phyloP scores from a whole-genome alignment of 2,329 filamentous ascomycete genomes.

The Phaeosphaeriaceae sp. region DNA sequence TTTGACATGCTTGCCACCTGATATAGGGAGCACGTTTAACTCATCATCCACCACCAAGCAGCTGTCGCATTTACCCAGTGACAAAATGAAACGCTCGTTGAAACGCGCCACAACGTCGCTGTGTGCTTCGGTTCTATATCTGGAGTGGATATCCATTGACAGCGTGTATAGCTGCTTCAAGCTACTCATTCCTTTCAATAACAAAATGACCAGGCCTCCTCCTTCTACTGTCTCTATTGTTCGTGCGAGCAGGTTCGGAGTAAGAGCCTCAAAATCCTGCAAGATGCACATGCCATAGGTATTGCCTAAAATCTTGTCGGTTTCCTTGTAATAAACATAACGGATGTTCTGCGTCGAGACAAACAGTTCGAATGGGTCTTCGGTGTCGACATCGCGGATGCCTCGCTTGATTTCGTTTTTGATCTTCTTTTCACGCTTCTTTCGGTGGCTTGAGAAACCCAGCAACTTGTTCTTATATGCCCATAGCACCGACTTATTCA shows the following conservation, averaged over 20 bases:
- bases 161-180: constrained; percentile 96
- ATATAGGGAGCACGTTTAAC: constrained; percentile 95
- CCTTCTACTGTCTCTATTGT: constrained; percentile 98
- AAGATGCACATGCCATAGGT: constrained; percentile 98
- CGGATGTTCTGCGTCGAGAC: constrained; percentile 95
- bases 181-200: constrained; percentile 96
- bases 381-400: constrained; percentile 86
- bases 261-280: constrained; percentile 97
- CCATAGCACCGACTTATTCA: constrained; percentile 97
- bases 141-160: constrained; percentile 96
- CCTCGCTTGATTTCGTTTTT: constrained; percentile 98
- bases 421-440: constrained; percentile 98
- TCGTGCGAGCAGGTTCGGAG: constrained; percentile 92
- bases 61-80: constrained; percentile 90
- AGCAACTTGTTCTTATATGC: constrained; percentile 98
- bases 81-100: constrained; percentile 96
- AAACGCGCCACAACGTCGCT: constrained; percentile 93
- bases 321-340: constrained; percentile 99
- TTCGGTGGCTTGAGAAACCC: constrained; percentile 92
- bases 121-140: constrained; percentile 96
- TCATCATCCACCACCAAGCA: constrained; percentile 98
- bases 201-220: constrained; percentile 85
- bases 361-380: constrained; percentile 97
- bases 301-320: constrained; percentile 96
- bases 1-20: constrained; percentile 88